A percentile compares a stretch with the other conserved stretches of the same genome.
These are phyloP conservation scores for Aquilaria agallochum DNA, from an alignment of 441 rosid species.

Conservation along the genomic window DNA sequence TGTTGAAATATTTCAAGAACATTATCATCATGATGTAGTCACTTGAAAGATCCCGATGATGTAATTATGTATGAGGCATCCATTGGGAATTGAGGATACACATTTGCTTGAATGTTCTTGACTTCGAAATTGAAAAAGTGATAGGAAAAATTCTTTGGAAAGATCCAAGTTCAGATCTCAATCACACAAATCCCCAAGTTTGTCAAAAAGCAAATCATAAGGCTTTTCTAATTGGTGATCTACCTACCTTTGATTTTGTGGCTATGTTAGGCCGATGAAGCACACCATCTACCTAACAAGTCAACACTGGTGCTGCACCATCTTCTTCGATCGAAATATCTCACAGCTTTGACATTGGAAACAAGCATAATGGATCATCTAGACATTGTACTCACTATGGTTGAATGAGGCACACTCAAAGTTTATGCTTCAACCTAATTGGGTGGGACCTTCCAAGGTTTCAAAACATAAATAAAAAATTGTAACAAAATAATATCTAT, in stretches of 20 bases:
- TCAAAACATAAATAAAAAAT: not conserved
- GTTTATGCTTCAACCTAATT: conserved; percentile 8
- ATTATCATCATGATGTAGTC: not conserved
- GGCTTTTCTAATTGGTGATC: not conserved
- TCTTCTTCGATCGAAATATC: not conserved
- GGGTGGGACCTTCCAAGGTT: conserved; percentile 7
- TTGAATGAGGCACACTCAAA: not conserved
- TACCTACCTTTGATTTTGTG: not conserved
- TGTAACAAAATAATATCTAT: not conserved
- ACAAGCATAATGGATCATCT: not conserved
- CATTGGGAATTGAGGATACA: not conserved
- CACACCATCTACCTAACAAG: not conserved
- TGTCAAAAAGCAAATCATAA: not conserved
- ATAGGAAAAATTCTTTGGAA: not conserved
- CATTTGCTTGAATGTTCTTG: conserved; percentile 8
- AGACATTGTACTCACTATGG: not conserved
- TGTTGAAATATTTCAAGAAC: conserved; percentile 7
- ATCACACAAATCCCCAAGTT: conserved; percentile 5
- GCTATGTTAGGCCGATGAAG: not conserved
- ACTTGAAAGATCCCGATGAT: conserved; percentile 5
- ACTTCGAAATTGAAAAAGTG: conserved; percentile 9
- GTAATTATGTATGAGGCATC: conserved; percentile 4
- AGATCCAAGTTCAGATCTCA: conserved; percentile 4
- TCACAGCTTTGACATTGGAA: not conserved
- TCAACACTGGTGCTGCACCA: no score